A percentile compares a stretch with the other conserved stretches of the same genome.
Evolutionary conservation across 2,329 filamentous ascomycete species (phyloP).

Genomic region (Claviceps purpurea): DNA sequence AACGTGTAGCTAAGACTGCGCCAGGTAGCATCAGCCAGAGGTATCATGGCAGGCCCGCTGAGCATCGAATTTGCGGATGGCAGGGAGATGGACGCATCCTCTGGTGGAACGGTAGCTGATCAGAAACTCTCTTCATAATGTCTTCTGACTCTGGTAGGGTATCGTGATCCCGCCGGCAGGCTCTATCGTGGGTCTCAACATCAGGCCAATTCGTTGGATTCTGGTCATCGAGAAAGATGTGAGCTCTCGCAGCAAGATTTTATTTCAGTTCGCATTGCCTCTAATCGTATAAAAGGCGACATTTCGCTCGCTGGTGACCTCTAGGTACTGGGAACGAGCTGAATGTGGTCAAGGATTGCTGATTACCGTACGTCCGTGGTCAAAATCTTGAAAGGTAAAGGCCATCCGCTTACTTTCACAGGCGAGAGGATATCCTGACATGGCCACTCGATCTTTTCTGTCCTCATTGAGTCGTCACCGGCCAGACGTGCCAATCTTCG

Average conservation of each 20-base stretch:
- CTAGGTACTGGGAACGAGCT: conserved; percentile 38
- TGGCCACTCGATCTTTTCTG: conserved; percentile 55
- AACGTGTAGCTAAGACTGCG: conserved; percentile 1
- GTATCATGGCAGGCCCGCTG: conserved; percentile 50
- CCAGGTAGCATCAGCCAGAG: conserved; percentile 62
- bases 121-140: not conserved
- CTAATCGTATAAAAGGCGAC: conserved; percentile 43
- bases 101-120: conserved; percentile 16
- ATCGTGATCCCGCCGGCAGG: conserved; percentile 43
- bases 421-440: conserved; percentile 74
- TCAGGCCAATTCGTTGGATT: conserved; percentile 45
- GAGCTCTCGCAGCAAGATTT: conserved; percentile 3
- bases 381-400: not conserved
- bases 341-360: conserved; percentile 45
- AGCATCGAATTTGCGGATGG: conserved; percentile 31
- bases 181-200: conserved; percentile 34
- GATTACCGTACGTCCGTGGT: conserved; percentile 41
- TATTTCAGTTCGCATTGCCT: not conserved
- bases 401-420: conserved; percentile 18
- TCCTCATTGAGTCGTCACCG: conserved; percentile 33
- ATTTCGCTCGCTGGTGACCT: conserved; percentile 52
- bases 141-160: conserved; percentile 30
- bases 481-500: conserved; percentile 43
- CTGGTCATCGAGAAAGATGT: conserved; percentile 72
- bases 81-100: conserved; percentile 20